Base-by-base conservation (phyloP, 2,329 filamentous ascomycete genomes). In the Diaporthe aspalathi region DNA sequence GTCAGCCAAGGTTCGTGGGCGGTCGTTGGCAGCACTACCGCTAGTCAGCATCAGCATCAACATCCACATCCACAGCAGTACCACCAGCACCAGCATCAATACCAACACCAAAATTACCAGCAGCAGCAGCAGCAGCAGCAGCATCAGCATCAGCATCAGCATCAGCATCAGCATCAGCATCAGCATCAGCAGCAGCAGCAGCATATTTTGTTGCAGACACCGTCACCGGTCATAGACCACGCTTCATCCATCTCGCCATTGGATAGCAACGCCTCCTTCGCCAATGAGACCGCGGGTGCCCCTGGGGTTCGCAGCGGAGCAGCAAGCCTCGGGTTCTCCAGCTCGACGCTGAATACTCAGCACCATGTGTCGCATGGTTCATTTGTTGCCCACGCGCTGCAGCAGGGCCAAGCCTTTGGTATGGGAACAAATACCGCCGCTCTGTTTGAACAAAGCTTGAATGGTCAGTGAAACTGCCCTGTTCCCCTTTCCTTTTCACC, bases 1-100 rank as follows among this genome's bases (percentile, higher is more conserved):
- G 82, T 83, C 17, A 88, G 87, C 72, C 77, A 89, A 74, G 83
- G 82, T 47, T 86, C 87, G 27, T 89, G 84, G 78, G 82, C 81
- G 16, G 78, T 88, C 53, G 78, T 88, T 57, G 81, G 83, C 38
- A 82, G 83, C 73, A 75, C 77, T 20, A 78, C 77, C 74, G 78
- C 52, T 75, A 76, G 35, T 78, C 76, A 50, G 76, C 65, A 60
- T 20, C 54, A 57, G 5, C 35, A 57, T 29, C 40, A 47, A 1
- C 43, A 63, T 5, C 57, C 47, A 5, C 57, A 63, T 14, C 40
- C 75, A 75, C 78, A 57, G 75, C 76, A 29, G 78, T 76, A 52
- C 75, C 40, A 49, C 0, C 57, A 47, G 0, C 57, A 47, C 0
- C 57, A 62, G 12, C 52, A 54, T 1, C 53, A 56, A 11, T 29